Evolutionary conservation across 2,329 filamentous ascomycete species (phyloP).

Genomic region (Chaetomium olivaceum): DNA sequence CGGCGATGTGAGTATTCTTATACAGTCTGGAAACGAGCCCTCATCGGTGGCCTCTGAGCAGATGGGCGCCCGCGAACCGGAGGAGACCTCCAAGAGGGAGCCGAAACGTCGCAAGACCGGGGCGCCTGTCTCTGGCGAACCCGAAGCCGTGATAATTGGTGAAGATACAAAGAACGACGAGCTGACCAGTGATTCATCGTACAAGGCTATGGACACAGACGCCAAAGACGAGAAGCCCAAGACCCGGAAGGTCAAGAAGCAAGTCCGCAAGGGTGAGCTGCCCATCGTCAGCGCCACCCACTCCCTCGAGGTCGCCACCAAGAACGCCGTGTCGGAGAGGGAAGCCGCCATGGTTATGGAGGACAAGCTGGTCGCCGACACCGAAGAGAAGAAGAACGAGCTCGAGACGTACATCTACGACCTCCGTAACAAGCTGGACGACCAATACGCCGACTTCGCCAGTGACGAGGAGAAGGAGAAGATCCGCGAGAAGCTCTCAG

Average conservation of each 20-base stretch:
- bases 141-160: conserved; percentile 14
- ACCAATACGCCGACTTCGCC: conserved; percentile 84
- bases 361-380: conserved; percentile 97
- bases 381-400: conserved; percentile 99
- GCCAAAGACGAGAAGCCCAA: conserved; percentile 66
- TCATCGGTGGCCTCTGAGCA: conserved; percentile 13
- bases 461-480: conserved; percentile 90
- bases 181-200: conserved; percentile 30
- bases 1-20: conserved; percentile 69
- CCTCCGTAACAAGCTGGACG: conserved; percentile 90
- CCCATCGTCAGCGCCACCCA: conserved; percentile 82
- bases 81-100: conserved; percentile 19
- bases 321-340: conserved; percentile 71
- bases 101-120: conserved; percentile 33
- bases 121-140: conserved; percentile 21
- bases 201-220: conserved; percentile 83
- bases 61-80: conserved; percentile 2
- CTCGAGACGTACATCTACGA: conserved; percentile 98
- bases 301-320: conserved; percentile 69
- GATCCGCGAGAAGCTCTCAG: conserved; percentile 78
- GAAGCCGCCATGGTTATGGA: conserved; percentile 93
- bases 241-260: conserved; percentile 98
- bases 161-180: conserved; percentile 16
- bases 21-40: conserved; percentile 21
- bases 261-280: conserved; percentile 94